Percentiles rank a stretch among this genome's conserved stretches.
These are phyloP conservation scores for Neopestalotiopsis clavispora DNA, from an alignment of 2,329 filamentous ascomycete species.

Conservation along the genomic window DNA sequence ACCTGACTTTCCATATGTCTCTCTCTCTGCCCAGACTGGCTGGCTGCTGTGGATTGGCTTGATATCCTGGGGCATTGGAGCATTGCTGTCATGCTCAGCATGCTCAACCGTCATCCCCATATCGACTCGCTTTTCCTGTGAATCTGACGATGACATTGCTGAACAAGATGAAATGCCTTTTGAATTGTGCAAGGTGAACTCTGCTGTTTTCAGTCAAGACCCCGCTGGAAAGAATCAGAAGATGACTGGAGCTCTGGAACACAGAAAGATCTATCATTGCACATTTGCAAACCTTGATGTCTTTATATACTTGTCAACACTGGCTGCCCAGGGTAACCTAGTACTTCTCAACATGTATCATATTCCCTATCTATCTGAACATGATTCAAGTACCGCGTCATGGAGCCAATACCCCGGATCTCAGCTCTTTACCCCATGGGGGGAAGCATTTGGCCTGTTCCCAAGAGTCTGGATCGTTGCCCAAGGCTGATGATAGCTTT, in stretches of 20 bases:
- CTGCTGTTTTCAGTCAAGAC: neutral
- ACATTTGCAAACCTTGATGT: neutral
- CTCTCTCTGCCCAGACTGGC: neutral
- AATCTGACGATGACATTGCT: neutral
- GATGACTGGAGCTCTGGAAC: neutral
- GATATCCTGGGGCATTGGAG: neutral
- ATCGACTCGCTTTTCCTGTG: neutral
- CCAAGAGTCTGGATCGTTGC: neutral
- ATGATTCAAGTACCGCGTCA: neutral
- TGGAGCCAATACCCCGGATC: neutral
- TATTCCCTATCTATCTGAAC: neutral
- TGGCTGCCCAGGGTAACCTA: neutral
- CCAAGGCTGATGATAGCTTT: no score
- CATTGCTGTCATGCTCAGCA: neutral
- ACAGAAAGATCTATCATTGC: neutral
- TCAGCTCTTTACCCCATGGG: neutral
- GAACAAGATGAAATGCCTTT: neutral
- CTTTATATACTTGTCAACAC: neutral
- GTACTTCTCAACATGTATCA: neutral
- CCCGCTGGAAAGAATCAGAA: neutral
- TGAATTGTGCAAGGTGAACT: neutral
- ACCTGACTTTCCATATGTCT: constrained; percentile 7
- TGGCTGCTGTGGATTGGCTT: neutral
- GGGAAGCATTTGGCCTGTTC: neutral
- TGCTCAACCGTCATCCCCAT: neutral